Base-by-base conservation (phyloP, 2,329 filamentous ascomycete genomes). In the Nothophaeocryptopus gaeumannii region DNA sequence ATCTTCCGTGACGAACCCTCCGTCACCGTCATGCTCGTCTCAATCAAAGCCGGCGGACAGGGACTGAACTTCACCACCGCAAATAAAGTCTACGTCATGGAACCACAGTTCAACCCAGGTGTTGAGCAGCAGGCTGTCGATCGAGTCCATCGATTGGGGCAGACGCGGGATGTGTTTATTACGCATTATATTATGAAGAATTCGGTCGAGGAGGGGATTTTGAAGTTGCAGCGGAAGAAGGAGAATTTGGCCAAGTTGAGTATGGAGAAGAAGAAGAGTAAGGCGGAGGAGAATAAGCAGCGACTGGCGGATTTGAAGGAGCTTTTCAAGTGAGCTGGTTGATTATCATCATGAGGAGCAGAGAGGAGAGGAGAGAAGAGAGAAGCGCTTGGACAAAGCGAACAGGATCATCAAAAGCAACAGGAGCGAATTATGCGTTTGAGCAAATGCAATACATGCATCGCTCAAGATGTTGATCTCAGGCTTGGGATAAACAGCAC, bases 71-170 rank as follows among this genome's bases (percentile, higher is more conserved):
- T 97, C 47, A 96, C 91, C 0, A 78, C 88, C 0, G 92, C 86
- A 30, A 93, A 84, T 66, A 86, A 82, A 47, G 92, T 95, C 11
- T 97, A 93, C 67, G 87, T 97, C 62, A 97, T 99, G 92, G 93
- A 99, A 68, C 93, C 93, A 5, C 91, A 96, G 66, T 99, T 92
- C 74, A 99, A 99, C 64, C 93, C 93, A 0, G 91, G 90, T 0
- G 89, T 91, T 0, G 92, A 99, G 69, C 88, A 90, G 5, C 93
- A 99, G 71, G 93, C 93, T 2, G 80, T 97, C 7, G 93, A 97
- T 67, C 88, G 93, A 29, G 89, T 99, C 5, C 91, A 96, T 68
- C 84, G 91, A 13, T 76, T 96, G 1, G 91, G 93, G 0, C 93
- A 99, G 74, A 93, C 82, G 61, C 79, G 93, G n/a, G 81, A 85